phyloP scores from a whole-genome alignment of 2,329 filamentous ascomycete species.

The Colletotrichum sp. region DNA sequence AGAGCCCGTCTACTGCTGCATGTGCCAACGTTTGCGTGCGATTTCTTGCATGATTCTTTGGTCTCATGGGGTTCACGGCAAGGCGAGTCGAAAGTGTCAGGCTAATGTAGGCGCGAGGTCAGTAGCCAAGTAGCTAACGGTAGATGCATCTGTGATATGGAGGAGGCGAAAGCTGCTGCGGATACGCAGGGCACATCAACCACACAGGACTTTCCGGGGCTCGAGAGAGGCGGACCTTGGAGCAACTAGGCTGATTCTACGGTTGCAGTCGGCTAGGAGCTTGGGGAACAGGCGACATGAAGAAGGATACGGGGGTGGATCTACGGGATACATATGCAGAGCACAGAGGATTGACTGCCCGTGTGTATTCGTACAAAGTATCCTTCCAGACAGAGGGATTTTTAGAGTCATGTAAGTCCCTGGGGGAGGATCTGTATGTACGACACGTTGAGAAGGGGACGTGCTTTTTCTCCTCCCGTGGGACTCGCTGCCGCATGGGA shows the following conservation, averaged over 20 bases:
- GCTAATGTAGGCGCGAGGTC: conserved; percentile 11
- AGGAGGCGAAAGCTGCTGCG: not conserved
- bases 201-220: not conserved
- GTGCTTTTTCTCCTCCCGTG: not conserved
- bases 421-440: not conserved
- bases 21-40: not conserved
- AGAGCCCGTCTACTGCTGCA: not conserved
- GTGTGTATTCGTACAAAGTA: not conserved
- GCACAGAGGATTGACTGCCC: not conserved
- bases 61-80: not conserved
- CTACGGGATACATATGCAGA: not conserved
- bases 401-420: not conserved
- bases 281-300: conserved; percentile 1
- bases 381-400: not conserved
- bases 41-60: not conserved
- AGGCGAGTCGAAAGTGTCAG: not conserved
- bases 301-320: conserved; percentile 13
- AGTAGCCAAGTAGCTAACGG: not conserved
- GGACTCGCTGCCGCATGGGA: not conserved
- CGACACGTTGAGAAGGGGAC: not conserved
- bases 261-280: conserved; percentile 4
- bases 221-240: not conserved
- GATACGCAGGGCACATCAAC: not conserved
- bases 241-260: not conserved
- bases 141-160: not conserved